Base-by-base conservation (phyloP, 805 yeast species). In the Torulaspora quercuum region DNA sequence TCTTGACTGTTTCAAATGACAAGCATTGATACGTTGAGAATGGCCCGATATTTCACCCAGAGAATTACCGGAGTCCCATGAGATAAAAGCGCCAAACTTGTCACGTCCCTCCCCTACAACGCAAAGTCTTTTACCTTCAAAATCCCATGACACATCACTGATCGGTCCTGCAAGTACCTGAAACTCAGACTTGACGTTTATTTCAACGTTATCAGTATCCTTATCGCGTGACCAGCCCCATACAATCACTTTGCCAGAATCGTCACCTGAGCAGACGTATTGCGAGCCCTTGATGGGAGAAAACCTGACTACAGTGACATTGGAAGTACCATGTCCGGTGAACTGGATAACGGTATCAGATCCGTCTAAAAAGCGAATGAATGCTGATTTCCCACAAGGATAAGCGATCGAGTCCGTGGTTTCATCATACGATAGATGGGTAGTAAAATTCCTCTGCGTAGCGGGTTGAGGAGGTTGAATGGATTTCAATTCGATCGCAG, bases 21-120 rank as follows among this genome's bases (percentile, higher is more conserved):
- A 95, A 0, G 92, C 86, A 54, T 84, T 87, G 55, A 90, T 77
- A 30, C 75, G 76, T 16, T 86, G 80, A 11, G 90, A 73, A 58
- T 92, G 98, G 15, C 98, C 98, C 32, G 88, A 79, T 51, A 90
- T 81, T 57, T 92, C 97, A 37, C 98, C 99, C 28, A 92, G 79
- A n/a, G 96, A 78, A 63, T 92, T 92, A 43, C 98, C 98, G 1
- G 95, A 75, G 56, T 92, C 99, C 75, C 82, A 83, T 6, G 95
- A 78, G 59, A 90, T 86, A 46, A 94, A 88, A 49, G 83, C 95
- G 5, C 97, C 98, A 55, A 76, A 89, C 43, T 83, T 74, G 50
- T 88, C 96, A 48, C 82, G 82, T 33, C 97, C 98, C 49, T 84
- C 82, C 37, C 98, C 98, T 7, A 89, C 97, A 1, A 95, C 95